A percentile compares a stretch with the other conserved stretches of the same genome.
These are phyloP conservation scores for Byssochlamys sp. DNA, from an alignment of 2,329 filamentous ascomycete species.

Conservation along the genomic window DNA sequence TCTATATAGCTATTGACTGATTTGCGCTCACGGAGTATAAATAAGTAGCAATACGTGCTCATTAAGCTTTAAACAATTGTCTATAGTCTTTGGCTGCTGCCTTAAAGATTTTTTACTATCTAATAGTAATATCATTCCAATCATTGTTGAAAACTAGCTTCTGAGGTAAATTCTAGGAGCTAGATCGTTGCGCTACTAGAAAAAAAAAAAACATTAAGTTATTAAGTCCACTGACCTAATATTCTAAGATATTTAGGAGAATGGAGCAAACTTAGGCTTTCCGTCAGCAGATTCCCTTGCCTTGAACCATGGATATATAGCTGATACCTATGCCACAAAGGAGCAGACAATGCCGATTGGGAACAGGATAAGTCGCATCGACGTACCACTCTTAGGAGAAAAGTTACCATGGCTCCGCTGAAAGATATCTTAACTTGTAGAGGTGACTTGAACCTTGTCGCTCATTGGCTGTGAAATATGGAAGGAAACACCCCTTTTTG, in stretches of 20 bases:
- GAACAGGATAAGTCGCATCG: neutral
- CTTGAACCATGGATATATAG: neutral
- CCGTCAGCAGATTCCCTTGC: neutral
- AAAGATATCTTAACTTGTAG: neutral
- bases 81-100: no score
- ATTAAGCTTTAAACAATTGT: no score
- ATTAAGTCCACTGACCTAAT: neutral
- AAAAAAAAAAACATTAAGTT: neutral
- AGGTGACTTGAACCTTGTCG: no score
- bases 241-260: neutral
- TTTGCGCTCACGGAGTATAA: no score
- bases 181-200: neutral
- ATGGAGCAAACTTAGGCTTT: neutral
- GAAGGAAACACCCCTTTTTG: neutral
- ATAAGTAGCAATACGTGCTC: no score
- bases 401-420: neutral
- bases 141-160: no score
- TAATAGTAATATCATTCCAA: no score
- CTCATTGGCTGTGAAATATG: no score
- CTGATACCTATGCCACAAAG: neutral
- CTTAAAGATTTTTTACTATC: no score
- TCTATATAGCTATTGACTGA: no score
- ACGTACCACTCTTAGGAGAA: neutral
- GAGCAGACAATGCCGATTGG: neutral
- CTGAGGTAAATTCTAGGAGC: no score